Conservation (phyloP, 495 filamentous ascomycete species). For the Bacidia rubella region DNA sequence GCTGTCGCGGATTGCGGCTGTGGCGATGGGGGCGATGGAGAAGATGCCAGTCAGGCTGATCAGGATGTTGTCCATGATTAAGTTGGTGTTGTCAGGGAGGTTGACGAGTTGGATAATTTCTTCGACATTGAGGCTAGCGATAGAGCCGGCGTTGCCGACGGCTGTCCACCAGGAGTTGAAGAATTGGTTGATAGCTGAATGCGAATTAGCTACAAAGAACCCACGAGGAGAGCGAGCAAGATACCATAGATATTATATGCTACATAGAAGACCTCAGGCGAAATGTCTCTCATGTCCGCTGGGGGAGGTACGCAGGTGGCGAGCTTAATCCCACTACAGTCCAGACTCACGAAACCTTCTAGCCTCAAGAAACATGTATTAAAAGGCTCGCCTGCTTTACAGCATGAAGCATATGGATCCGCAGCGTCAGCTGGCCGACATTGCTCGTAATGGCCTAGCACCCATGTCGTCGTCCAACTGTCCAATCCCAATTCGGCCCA, state of each 20-base stretch:
- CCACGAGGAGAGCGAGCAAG: background rate
- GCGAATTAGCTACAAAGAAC: background rate
- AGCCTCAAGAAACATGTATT: conserved; percentile 12
- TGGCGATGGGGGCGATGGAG: conserved; percentile 8
- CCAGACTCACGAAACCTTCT: conserved; percentile 10
- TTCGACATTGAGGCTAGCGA: conserved; percentile 11
- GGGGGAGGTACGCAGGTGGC: conserved; percentile 12
- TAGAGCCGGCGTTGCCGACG: conserved; percentile 5
- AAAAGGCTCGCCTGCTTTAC: conserved; percentile 8
- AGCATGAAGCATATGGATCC: too few species aligned
- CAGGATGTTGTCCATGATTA: conserved; percentile 10
- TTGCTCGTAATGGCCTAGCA: background rate
- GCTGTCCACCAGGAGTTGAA: conserved; percentile 16
- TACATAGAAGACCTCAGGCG: conserved; percentile 12
- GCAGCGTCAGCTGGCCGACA: background rate
- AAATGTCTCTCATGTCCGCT: background rate
- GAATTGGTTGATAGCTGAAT: conserved; percentile 13
- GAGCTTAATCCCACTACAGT: conserved; percentile 14
- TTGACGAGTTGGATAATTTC: conserved; percentile 11
- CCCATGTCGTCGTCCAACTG: conserved; percentile 9
- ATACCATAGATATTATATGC: conserved; percentile 16
- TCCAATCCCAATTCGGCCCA: conserved; percentile 12
- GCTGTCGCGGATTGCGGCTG: background rate
- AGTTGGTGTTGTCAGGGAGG: conserved; percentile 4
- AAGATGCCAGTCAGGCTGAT: conserved; percentile 13